A percentile compares a stretch with the other conserved stretches of the same genome.
Evolutionary conservation across 805 yeast species (phyloP).

Genomic region (Candida morakotiae): DNA sequence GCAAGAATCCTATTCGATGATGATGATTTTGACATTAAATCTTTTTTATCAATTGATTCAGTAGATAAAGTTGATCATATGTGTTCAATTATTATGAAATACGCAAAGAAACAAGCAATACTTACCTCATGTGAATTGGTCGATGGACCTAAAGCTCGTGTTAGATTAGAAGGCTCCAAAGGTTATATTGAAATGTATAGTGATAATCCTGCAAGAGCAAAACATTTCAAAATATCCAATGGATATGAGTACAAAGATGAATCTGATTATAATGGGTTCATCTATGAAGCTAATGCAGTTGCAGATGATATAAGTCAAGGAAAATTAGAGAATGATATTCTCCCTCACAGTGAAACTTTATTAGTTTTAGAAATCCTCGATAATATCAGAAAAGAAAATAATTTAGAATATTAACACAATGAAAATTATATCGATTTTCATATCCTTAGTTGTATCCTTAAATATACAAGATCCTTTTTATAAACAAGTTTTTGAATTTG

Average conservation of each 20-base stretch:
- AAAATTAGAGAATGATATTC: slow-evolving; percentile 26
- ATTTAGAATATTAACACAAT: slow-evolving; percentile 18
- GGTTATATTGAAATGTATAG: slow-evolving; percentile 28
- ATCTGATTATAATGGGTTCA: slow-evolving; percentile 44
- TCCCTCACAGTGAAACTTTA: slow-evolving; percentile 45
- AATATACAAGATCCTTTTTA: background rate
- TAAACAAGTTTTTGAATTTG: background rate
- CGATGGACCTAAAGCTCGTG: slow-evolving; percentile 23
- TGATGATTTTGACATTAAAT: slow-evolving; percentile 21
- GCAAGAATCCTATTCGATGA: slow-evolving; percentile 36
- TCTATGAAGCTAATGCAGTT: slow-evolving; percentile 53
- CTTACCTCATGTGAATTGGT: slow-evolving; percentile 26
- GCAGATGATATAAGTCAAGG: slow-evolving; percentile 43
- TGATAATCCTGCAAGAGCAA: slow-evolving; percentile 31
- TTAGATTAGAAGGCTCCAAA: slow-evolving; percentile 32
- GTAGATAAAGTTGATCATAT: slow-evolving; percentile 40
- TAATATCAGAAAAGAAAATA: slow-evolving; percentile 38
- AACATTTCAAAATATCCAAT: slow-evolving; percentile 27
- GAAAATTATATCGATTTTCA: background rate
- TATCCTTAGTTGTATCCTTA: background rate
- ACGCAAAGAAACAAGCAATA: slow-evolving; percentile 37
- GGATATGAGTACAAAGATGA: slow-evolving; percentile 27
- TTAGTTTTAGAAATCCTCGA: slow-evolving; percentile 49
- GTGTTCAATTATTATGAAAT: slow-evolving; percentile 33
- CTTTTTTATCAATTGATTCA: slow-evolving; percentile 31